phyloP scores from a whole-genome alignment of 1,284 basidiomycete genomes.

The Pascua guehoae region DNA sequence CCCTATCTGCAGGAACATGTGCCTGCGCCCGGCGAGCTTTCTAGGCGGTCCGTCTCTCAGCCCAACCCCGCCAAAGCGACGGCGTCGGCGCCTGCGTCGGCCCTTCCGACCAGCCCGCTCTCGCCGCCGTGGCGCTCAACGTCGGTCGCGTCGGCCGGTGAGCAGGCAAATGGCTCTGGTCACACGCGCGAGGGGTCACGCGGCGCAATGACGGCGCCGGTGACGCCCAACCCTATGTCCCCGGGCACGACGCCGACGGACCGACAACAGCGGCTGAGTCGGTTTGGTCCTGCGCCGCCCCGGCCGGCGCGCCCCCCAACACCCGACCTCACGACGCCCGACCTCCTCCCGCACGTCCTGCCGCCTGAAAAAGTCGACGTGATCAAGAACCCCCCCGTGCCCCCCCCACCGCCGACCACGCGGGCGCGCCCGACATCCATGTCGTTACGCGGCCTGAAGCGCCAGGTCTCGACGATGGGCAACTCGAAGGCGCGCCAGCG shows the following conservation, averaged over 20 bases:
- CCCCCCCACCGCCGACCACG: not conserved
- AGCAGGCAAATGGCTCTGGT: no score
- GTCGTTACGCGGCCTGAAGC: conserved; percentile 7
- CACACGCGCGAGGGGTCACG: no score
- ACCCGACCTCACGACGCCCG: conserved; percentile 14
- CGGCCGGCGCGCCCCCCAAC: conserved; percentile 18
- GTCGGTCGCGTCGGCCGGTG: no score
- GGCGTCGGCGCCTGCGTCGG: no score
- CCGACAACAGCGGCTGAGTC: not conserved
- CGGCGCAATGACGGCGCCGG: no score
- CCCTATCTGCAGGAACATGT: conserved; percentile 11
- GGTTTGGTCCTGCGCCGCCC: not conserved
- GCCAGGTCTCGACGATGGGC: conserved; percentile 3
- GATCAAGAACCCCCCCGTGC: conserved; percentile 5
- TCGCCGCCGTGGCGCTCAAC: no score
- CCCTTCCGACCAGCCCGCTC: no score
- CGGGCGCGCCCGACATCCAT: conserved; percentile 7
- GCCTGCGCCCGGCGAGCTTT: not conserved
- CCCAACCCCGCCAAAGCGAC: not conserved
- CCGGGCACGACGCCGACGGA: not conserved
- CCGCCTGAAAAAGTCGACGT: conserved; percentile 5
- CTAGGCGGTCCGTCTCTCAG: not conserved
- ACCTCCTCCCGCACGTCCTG: conserved; percentile 3
- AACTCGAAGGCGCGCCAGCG: no score
- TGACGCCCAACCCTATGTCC: not conserved